Percentiles rank a stretch among this genome's conserved stretches.
Conservation (phyloP, 257 asterid species). For the Thymus quinquecostatus region DNA sequence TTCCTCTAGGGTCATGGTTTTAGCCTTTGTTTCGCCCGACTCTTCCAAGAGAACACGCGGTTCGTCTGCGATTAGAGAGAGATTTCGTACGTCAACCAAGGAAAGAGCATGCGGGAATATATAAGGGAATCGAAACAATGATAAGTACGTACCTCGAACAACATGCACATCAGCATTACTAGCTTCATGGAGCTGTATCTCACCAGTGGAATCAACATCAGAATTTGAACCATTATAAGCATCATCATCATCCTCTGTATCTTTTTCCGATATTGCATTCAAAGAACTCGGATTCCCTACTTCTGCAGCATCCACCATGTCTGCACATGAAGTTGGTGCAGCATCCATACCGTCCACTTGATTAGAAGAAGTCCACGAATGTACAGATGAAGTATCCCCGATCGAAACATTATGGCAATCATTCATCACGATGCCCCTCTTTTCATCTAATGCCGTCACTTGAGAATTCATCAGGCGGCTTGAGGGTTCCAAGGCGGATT, state of each 20-base stretch:
- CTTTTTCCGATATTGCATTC: slow-evolving; percentile 59
- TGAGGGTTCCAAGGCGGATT: slow-evolving; percentile 44
- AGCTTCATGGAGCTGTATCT: slow-evolving; percentile 24
- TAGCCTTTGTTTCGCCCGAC: slow-evolving; percentile 39
- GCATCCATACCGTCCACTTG: slow-evolving; percentile 53
- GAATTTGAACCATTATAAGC: slow-evolving; percentile 56
- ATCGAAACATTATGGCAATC: slow-evolving; percentile 33
- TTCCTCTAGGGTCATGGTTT: slow-evolving; percentile 88
- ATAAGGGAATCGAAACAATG: neutral
- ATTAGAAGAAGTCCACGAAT: slow-evolving; percentile 38
- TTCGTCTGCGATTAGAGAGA: slow-evolving; percentile 55
- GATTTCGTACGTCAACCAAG: slow-evolving; percentile 10
- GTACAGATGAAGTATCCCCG: slow-evolving; percentile 41
- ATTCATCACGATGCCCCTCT: slow-evolving; percentile 37
- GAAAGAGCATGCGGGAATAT: neutral
- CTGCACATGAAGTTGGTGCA: slow-evolving; percentile 33
- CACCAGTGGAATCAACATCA: slow-evolving; percentile 51
- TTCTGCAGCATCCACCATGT: slow-evolving; percentile 49
- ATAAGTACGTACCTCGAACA: slow-evolving; percentile 51
- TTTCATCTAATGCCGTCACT: slow-evolving; percentile 46
- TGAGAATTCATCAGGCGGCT: slow-evolving; percentile 42
- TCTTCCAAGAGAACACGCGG: slow-evolving; percentile 54
- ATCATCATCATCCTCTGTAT: slow-evolving; percentile 52
- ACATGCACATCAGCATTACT: slow-evolving; percentile 37
- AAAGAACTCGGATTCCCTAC: slow-evolving; percentile 49